Evolutionary conservation across 768 basidiomycete genomes (phyloP).

Genomic region (Tylopilus sp.): DNA sequence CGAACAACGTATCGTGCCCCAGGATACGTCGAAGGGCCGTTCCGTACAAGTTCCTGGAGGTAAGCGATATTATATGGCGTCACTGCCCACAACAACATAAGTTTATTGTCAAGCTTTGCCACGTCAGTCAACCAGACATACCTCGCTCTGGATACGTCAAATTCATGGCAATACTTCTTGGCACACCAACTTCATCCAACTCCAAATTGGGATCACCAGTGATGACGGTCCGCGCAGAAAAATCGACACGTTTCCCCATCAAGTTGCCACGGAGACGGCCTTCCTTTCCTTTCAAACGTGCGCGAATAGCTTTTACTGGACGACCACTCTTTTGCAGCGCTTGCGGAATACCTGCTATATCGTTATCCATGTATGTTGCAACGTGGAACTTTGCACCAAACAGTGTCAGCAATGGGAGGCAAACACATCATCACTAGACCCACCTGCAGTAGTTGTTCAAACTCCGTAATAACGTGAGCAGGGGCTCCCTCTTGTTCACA

Average conservation of each 20-base stretch:
- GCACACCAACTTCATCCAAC: conserved; percentile 96
- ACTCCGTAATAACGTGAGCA: conserved; percentile 91
- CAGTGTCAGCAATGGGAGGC: neutral
- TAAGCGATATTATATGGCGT: conserved; percentile 97
- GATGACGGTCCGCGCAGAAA: conserved; percentile 98
- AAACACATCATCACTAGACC: conserved; percentile 15
- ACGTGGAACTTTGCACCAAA: conserved; percentile 76
- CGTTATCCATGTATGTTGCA: conserved; percentile 99
- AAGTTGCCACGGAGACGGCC: conserved; percentile 95
- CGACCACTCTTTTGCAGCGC: conserved; percentile 96
- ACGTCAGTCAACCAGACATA: conserved; percentile 30
- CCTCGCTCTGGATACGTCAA: conserved; percentile 96
- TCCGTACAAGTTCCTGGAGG: conserved; percentile 90
- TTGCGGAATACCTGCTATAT: conserved; percentile 97
- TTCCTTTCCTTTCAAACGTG: conserved; percentile 97
- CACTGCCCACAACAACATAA: conserved; percentile 45
- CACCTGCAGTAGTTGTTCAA: conserved; percentile 93
- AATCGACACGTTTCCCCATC: conserved; percentile 99
- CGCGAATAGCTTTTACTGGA: conserved; percentile 97
- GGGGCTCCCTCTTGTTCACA: conserved; percentile 97
- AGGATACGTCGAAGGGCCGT: conserved; percentile 92
- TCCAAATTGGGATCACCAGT: conserved; percentile 98
- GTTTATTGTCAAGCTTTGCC: neutral
- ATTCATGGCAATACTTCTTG: conserved; percentile 94
- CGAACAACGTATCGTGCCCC: conserved; percentile 96